phyloP scores from a whole-genome alignment of 2,329 filamentous ascomycete species.

The Fusarium miscanthi region DNA sequence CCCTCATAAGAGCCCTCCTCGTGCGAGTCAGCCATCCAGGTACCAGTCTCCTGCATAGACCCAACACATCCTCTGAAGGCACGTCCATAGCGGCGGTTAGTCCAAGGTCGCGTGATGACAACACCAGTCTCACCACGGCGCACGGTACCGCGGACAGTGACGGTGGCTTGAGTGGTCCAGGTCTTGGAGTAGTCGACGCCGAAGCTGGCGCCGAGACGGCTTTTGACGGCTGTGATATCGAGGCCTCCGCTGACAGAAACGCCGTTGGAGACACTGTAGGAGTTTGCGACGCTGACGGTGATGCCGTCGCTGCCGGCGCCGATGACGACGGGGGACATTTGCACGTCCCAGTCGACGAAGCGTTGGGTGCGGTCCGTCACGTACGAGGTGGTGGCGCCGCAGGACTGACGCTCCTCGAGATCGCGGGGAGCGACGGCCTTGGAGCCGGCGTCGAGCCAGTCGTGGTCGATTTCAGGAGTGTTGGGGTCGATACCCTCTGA shows the following conservation, averaged over 20 bases:
- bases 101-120: slow-evolving; percentile 15
- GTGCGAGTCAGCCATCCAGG: slow-evolving; percentile 13
- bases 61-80: slow-evolving; percentile 16
- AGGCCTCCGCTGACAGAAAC: slow-evolving; percentile 6
- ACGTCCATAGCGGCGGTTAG: slow-evolving; percentile 10
- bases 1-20: slow-evolving; percentile 20
- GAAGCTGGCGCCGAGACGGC: not conserved
- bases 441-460: not conserved
- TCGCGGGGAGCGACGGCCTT: not conserved
- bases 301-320: slow-evolving; percentile 11
- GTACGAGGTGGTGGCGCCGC: not conserved
- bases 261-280: slow-evolving; percentile 5
- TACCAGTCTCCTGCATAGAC: not conserved
- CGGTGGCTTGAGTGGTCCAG: slow-evolving; percentile 11
- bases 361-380: slow-evolving; percentile 3
- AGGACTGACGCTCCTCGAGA: not conserved
- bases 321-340: slow-evolving; percentile 31
- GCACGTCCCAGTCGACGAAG: slow-evolving; percentile 34
- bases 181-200: slow-evolving; percentile 22
- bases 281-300: not conserved
- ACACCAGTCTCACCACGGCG: not conserved
- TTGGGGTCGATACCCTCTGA: not conserved
- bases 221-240: not conserved
- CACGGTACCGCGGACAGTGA: slow-evolving; percentile 13
- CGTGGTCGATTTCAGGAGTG: slow-evolving; percentile 12